Evolutionary conservation across 2,329 filamentous ascomycete genomes (phyloP).

Genomic region (Ampelomyces quisqualis): DNA sequence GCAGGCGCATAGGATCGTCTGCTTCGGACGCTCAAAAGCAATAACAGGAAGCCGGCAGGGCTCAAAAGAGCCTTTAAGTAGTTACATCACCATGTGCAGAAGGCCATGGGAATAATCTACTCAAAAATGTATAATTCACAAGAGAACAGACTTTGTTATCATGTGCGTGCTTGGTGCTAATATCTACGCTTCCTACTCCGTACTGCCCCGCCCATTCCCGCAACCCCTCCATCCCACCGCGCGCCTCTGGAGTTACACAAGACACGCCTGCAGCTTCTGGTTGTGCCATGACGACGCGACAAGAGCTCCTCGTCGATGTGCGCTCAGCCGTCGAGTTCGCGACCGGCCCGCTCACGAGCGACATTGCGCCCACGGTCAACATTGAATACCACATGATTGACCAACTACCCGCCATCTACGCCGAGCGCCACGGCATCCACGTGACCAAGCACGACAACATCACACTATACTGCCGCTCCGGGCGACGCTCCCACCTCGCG

Average conservation of each 20-base stretch:
- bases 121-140: slow-evolving; percentile 2
- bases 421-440: slow-evolving; percentile 14
- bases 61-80: slow-evolving; percentile 12
- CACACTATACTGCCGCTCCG: slow-evolving; percentile 43
- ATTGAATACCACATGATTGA: slow-evolving; percentile 42
- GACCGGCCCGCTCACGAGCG: slow-evolving; percentile 31
- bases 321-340: slow-evolving; percentile 41
- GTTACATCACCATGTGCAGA: slow-evolving; percentile 10
- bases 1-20: slow-evolving; percentile 5
- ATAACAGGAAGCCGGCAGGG: not conserved
- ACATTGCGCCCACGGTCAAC: slow-evolving; percentile 35
- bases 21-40: slow-evolving; percentile 10
- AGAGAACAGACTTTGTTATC: not conserved
- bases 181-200: not conserved
- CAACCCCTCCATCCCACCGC: not conserved
- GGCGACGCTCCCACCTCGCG: slow-evolving; percentile 38
- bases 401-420: slow-evolving; percentile 26
- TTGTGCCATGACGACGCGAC: slow-evolving; percentile 6
- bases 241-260: too few relatives aligned
- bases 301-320: slow-evolving; percentile 39
- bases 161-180: not conserved
- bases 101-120: slow-evolving; percentile 3
- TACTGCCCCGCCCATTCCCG: not conserved
- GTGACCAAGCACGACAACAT: slow-evolving; percentile 34
- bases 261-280: too few relatives aligned